Evolutionary conservation across 768 basidiomycete genomes (phyloP).

Genomic region (Kwoniella sp.): DNA sequence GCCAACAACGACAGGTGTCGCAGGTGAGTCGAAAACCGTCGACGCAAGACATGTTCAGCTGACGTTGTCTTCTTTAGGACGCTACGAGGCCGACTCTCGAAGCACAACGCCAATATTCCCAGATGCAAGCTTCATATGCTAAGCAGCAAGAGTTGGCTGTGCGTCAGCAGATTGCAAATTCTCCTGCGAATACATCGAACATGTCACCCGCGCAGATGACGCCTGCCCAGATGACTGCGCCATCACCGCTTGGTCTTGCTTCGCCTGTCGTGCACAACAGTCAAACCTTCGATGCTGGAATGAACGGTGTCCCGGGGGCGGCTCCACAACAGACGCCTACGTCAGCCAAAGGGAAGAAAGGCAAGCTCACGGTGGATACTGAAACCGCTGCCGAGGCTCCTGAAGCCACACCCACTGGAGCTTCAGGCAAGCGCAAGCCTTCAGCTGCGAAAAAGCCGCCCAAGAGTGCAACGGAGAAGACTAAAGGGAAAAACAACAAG

Average conservation of each 20-base stretch:
- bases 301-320: constrained; percentile 12
- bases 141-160: constrained; percentile 16
- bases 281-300: constrained; percentile 3
- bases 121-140: constrained; percentile 27
- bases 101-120: constrained; percentile 31
- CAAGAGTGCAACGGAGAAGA: constrained; percentile 14
- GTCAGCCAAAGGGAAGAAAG: constrained; percentile 10
- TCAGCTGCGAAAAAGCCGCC: constrained; percentile 20
- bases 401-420: constrained; percentile 19
- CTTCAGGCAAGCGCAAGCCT: constrained; percentile 22
- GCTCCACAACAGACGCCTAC: constrained; percentile 13
- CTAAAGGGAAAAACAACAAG: constrained; percentile 25
- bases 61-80: constrained; percentile 4
- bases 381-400: constrained; percentile 12
- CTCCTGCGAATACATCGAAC: constrained; percentile 21
- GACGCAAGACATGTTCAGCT: neutral
- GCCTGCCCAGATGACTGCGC: constrained; percentile 26
- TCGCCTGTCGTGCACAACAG: constrained; percentile 7
- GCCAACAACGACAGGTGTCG: constrained; percentile 16
- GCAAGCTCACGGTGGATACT: constrained; percentile 25
- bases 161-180: constrained; percentile 19
- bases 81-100: constrained; percentile 19
- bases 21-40: constrained; percentile 13
- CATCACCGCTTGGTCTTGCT: constrained; percentile 19
- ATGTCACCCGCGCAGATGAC: constrained; percentile 34